These are phyloP conservation scores for Podaxis rugospora DNA, from an alignment of 768 basidiomycete species.

Conservation along the genomic window DNA sequence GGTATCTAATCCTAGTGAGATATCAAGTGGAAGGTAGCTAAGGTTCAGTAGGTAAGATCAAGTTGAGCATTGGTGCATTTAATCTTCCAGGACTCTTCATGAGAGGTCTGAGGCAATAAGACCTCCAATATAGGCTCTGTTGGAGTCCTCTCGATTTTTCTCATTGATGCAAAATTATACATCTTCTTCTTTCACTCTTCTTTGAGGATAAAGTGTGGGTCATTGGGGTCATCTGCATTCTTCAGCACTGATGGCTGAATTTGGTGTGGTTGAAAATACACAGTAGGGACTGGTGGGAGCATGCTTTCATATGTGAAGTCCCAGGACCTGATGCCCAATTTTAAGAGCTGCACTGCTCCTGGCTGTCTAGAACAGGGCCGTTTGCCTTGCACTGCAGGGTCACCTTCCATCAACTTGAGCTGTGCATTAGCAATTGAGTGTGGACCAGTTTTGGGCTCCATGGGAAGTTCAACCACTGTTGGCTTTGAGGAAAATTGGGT, in stretches of 20 bases:
- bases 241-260: constrained; percentile 37
- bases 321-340: constrained; percentile 41
- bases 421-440: too few species aligned
- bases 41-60: not conserved
- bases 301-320: constrained; percentile 70
- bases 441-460: too few species aligned
- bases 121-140: constrained; percentile 28
- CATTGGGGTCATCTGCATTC: constrained; percentile 16
- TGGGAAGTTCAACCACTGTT: too few species aligned
- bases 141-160: constrained; percentile 25
- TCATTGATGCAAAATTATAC: constrained; percentile 11
- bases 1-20: too few species aligned
- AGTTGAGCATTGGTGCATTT: constrained; percentile 15
- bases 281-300: constrained; percentile 55
- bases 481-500: too few species aligned
- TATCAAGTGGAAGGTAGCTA: too few species aligned
- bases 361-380: too few species aligned
- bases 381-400: too few species aligned
- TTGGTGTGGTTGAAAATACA: constrained; percentile 44
- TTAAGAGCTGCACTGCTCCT: constrained; percentile 15
- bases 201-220: constrained; percentile 4
- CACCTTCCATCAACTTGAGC: too few species aligned
- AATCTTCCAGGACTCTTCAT: constrained; percentile 17
- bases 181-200: constrained; percentile 14
- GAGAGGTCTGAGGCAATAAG: constrained; percentile 16